Conservation (phyloP, 1,284 basidiomycete species). For the Schizophyllum commune region DNA sequence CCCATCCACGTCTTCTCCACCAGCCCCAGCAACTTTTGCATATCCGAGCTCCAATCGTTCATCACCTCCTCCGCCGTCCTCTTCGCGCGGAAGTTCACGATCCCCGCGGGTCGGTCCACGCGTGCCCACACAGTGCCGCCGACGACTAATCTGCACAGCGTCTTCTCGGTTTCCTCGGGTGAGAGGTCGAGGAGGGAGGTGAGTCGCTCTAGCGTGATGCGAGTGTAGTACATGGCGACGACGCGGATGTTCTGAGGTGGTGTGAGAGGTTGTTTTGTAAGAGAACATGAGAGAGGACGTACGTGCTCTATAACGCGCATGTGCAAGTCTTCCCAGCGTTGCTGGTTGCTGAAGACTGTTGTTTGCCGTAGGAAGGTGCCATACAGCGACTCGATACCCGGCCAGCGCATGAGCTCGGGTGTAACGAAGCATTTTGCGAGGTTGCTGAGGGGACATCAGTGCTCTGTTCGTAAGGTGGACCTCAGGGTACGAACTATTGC, state of each 20-base stretch:
- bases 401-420: conserved; percentile 96
- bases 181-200: conserved; percentile 86
- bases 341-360: conserved; percentile 72
- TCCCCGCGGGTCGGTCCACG: conserved; percentile 86
- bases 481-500: conserved; percentile 62
- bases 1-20: conserved; percentile 89
- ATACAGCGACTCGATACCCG: conserved; percentile 89
- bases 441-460: conserved; percentile 48
- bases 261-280: neutral
- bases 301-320: conserved; percentile 96
- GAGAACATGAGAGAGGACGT: conserved; percentile 9
- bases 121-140: conserved; percentile 90
- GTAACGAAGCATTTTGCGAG: conserved; percentile 96
- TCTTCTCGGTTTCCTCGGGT: conserved; percentile 77
- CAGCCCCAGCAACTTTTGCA: conserved; percentile 78
- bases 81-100: conserved; percentile 81
- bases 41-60: conserved; percentile 96
- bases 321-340: conserved; percentile 94
- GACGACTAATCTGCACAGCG: conserved; percentile 83
- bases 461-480: neutral
- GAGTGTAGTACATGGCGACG: conserved; percentile 90
- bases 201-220: conserved; percentile 81
- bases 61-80: conserved; percentile 82
- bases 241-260: conserved; percentile 85
- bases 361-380: conserved; percentile 78